Percentiles rank a stretch among this genome's conserved stretches.
phyloP scores from a whole-genome alignment of 768 basidiomycete species.

The Rhizopogon vulgaris region DNA sequence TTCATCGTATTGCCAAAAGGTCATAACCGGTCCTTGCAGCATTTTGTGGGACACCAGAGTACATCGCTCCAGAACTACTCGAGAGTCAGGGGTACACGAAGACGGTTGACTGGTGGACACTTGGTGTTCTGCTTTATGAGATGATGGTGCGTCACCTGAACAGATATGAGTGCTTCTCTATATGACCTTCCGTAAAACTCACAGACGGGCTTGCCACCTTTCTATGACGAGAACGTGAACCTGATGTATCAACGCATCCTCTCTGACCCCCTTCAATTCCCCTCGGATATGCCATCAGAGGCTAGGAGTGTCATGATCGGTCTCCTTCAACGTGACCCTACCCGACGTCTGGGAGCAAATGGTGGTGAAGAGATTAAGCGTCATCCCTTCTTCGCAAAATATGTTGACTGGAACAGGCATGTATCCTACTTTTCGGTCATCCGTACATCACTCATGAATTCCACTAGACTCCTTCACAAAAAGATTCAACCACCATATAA shows the following conservation, averaged over 20 bases:
- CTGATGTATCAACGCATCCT: conserved; percentile 97
- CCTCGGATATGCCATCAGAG: conserved; percentile 80
- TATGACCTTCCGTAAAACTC: conserved; percentile 3
- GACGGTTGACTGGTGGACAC: conserved; percentile 99
- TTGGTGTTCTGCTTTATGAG: conserved; percentile 94
- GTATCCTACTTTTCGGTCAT: conserved; percentile 12
- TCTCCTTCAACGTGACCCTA: conserved; percentile 83
- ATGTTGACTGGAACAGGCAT: conserved; percentile 86
- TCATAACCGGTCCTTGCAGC: conserved; percentile 36
- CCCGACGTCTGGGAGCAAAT: conserved; percentile 80
- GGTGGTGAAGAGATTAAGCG: conserved; percentile 95
- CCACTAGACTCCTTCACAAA: conserved; percentile 68
- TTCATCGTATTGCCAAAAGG: neutral
- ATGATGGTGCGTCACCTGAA: conserved; percentile 64
- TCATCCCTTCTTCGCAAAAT: conserved; percentile 91
- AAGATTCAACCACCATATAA: conserved; percentile 98
- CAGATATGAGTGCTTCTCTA: neutral
- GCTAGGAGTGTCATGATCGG: conserved; percentile 86
- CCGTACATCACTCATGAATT: conserved; percentile 1
- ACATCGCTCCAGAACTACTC: conserved; percentile 95
- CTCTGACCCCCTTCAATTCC: conserved; percentile 88
- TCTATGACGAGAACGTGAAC: conserved; percentile 98
- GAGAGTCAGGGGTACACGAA: conserved; percentile 97
- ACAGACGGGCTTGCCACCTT: conserved; percentile 92
- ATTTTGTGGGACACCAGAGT: conserved; percentile 98